A percentile compares a stretch with the other conserved stretches of the same genome.
Conservation (phyloP, 768 basidiomycete species). For the Boletus subcaerulescens region DNA sequence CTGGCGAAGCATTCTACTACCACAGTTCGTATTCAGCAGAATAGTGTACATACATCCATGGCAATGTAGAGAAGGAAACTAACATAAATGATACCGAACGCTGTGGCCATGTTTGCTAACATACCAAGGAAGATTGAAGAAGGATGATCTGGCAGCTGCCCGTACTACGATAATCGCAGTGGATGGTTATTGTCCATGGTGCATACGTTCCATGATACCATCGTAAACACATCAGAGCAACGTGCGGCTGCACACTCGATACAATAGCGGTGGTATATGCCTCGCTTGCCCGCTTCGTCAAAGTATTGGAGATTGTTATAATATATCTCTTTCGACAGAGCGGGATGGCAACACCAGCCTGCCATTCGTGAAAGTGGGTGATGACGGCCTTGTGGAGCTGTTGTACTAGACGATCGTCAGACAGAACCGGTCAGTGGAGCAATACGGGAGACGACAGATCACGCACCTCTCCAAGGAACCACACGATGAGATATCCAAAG, state of each 20-base stretch:
- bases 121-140: too few species aligned
- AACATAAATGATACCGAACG: too few species aligned
- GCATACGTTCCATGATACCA: slow-evolving; percentile 52
- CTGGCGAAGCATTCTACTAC: too few species aligned
- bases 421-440: slow-evolving; percentile 3
- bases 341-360: slow-evolving; percentile 93
- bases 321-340: slow-evolving; percentile 95
- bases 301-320: slow-evolving; percentile 99
- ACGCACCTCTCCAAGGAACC: slow-evolving; percentile 96
- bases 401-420: slow-evolving; percentile 54
- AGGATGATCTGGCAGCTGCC: too few species aligned
- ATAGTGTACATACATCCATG: too few species aligned
- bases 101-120: too few species aligned
- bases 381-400: slow-evolving; percentile 85
- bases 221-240: slow-evolving; percentile 98
- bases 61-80: too few species aligned
- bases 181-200: too few species aligned
- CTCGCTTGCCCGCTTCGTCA: slow-evolving; percentile 98
- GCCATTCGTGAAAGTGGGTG: slow-evolving; percentile 99
- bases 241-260: slow-evolving; percentile 94
- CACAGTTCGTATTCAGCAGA: too few species aligned
- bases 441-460: slow-evolving; percentile 8
- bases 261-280: slow-evolving; percentile 98
- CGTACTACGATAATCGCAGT: too few species aligned
- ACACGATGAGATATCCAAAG: slow-evolving; percentile 96